Evolutionary conservation across 441 rosid species (phyloP), one percentile per base, ranked within the genome.

Genomic region (Gossypium davidsonii): DNA sequence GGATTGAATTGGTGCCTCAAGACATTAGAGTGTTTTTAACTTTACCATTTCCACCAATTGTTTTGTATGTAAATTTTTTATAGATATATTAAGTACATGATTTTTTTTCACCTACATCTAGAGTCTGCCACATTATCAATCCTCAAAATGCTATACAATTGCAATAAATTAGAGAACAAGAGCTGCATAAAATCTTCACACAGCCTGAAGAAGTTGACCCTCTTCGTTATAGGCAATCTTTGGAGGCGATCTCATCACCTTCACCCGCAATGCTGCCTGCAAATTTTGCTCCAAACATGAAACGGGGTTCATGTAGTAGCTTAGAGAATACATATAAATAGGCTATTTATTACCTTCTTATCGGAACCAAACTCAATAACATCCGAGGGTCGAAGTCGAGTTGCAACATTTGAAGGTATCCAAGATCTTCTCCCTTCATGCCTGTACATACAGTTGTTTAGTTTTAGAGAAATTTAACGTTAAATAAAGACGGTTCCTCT

Each of bases 211-310:
- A 76, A 86, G 25, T 75, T 77, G 84, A 46, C 80, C 74, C 71
- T 70, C 83, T 58, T 73, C 76, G 70, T 72, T 76, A 67, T 80
- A 73, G 21, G 59, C 49, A 65, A 52, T 51, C 18, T 75, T 77
- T 2, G 28, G 26, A 42, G 68, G 25, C 12, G 83, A 79, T 69
- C 89, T 79, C 69, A 86, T 71, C 80, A 86, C 97, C 82, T 94
- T 94, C 1, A 94, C 97, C 63, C 85, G 85, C 72, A 85, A 90
- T 14, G 76, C 68, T 2, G 88, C 94, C 97, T 94, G 89, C 83
- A 74, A 49, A 46, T 11, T 42, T 76, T 37, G 55, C 18, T 46
- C 31, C 26, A 3, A 71, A 42, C 3, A 2, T 23, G 39, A 39
- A 10, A 17, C 51, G 7, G 21, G 49, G 67, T 18, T 53, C 58